These are phyloP conservation scores for Micractinium conductrix DNA, from an alignment of 139 green algal species.

Conservation along the genomic window DNA sequence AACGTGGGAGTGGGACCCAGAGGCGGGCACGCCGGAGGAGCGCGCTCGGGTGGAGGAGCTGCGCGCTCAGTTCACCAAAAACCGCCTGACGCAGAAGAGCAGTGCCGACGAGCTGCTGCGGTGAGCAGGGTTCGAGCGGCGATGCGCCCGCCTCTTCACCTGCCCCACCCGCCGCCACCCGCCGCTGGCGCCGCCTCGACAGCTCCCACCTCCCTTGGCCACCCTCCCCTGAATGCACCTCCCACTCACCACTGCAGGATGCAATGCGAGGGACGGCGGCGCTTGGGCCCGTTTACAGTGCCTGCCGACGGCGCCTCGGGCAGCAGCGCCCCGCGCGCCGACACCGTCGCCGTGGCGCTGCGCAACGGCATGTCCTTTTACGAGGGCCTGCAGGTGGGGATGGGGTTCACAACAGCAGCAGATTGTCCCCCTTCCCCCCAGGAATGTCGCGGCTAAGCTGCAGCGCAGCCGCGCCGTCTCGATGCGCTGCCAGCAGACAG, in stretches of 20 bases:
- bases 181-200: background rate
- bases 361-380: constrained; percentile 83
- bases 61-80: constrained; percentile 66
- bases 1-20: constrained; percentile 78
- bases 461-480: too few relatives aligned
- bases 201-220: background rate
- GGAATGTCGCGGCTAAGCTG: too few relatives aligned
- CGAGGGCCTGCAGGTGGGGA: constrained; percentile 62
- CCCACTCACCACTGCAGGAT: constrained; percentile 19
- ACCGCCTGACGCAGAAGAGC: constrained; percentile 76
- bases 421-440: too few relatives aligned
- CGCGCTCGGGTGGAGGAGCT: constrained; percentile 63
- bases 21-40: constrained; percentile 73
- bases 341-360: constrained; percentile 42
- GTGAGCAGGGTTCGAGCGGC: background rate
- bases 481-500: too few relatives aligned
- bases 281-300: constrained; percentile 22
- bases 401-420: too few relatives aligned
- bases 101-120: constrained; percentile 88
- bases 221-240: background rate
- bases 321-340: background rate
- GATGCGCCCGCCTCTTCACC: background rate
- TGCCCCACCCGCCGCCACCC: background rate
- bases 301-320: background rate
- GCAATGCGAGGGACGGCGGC: constrained; percentile 24